Conservation (phyloP, 495 filamentous ascomycete species). For the Aspergillus nidulans region DNA sequence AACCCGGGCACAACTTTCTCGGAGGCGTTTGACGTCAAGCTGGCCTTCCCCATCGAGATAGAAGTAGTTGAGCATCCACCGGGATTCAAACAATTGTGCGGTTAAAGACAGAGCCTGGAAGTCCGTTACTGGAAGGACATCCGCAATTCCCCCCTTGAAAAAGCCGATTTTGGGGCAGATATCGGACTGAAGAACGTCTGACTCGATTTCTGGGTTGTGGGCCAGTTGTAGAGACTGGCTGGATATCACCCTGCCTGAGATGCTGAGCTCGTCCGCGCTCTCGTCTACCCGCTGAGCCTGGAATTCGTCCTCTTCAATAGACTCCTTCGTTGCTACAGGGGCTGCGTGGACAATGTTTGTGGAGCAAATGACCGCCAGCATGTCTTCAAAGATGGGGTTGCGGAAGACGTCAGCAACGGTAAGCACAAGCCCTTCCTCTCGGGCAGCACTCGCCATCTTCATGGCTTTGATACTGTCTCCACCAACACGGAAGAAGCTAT, state of each 20-base stretch:
- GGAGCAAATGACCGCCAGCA: not conserved
- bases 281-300: not conserved
- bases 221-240: too few relatives aligned
- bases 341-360: not conserved
- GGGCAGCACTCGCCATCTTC: not conserved
- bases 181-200: slow-evolving; percentile 6
- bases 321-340: not conserved
- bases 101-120: slow-evolving; percentile 61
- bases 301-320: too few relatives aligned
- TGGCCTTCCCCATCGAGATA: slow-evolving; percentile 47
- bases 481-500: slow-evolving; percentile 7
- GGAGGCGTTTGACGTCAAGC: slow-evolving; percentile 43
- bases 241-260: too few relatives aligned
- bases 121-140: slow-evolving; percentile 58
- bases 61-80: slow-evolving; percentile 55
- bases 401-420: slow-evolving; percentile 3
- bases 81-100: slow-evolving; percentile 48
- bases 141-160: slow-evolving; percentile 42
- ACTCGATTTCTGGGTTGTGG: too few relatives aligned
- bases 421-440: not conserved
- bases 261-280: not conserved
- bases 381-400: slow-evolving; percentile 1
- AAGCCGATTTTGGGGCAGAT: not conserved
- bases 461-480: slow-evolving; percentile 7
- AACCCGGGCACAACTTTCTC: too few relatives aligned